These are phyloP conservation scores for Candida nemodendra DNA, from an alignment of 805 yeast species.

Conservation along the genomic window DNA sequence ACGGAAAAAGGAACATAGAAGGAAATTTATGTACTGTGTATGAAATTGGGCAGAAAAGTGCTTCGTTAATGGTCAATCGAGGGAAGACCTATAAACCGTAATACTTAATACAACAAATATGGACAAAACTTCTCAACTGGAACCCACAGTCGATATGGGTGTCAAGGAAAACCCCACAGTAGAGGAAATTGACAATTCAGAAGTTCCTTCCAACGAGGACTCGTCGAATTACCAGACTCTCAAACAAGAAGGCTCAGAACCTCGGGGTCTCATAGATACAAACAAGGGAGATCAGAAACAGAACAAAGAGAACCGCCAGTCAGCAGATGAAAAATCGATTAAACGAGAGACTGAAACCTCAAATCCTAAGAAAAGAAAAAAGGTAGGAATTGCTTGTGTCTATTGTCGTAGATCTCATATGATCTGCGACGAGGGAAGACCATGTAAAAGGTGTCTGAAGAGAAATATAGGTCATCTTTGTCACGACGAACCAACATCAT, in stretches of 20 bases:
- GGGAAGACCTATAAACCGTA: no score
- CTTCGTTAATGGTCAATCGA: no score
- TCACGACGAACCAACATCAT: conserved; percentile 61
- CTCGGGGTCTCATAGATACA: neutral
- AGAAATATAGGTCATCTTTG: conserved; percentile 88
- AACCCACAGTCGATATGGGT: no score
- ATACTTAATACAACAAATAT: no score
- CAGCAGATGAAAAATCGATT: neutral
- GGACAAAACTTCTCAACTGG: no score
- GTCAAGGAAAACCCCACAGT: no score
- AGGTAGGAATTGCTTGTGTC: conserved; percentile 73
- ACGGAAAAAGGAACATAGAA: no score
- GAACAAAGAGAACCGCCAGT: conserved; percentile 1
- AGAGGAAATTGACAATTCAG: no score
- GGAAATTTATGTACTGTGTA: no score
- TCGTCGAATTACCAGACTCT: no score
- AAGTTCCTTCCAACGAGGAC: no score
- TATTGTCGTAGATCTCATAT: conserved; percentile 92
- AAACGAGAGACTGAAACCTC: neutral
- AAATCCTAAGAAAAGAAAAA: conserved; percentile 36
- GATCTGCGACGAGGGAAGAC: conserved; percentile 80
- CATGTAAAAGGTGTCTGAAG: conserved; percentile 81
- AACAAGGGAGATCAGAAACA: conserved; percentile 1
- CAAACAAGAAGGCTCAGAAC: neutral
- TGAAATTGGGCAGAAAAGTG: no score